Evolutionary conservation across 352 stramenopile genomes (phyloP), one percentile per base, ranked within the genome.

Genomic region (Globisporangium camurandrum): DNA sequence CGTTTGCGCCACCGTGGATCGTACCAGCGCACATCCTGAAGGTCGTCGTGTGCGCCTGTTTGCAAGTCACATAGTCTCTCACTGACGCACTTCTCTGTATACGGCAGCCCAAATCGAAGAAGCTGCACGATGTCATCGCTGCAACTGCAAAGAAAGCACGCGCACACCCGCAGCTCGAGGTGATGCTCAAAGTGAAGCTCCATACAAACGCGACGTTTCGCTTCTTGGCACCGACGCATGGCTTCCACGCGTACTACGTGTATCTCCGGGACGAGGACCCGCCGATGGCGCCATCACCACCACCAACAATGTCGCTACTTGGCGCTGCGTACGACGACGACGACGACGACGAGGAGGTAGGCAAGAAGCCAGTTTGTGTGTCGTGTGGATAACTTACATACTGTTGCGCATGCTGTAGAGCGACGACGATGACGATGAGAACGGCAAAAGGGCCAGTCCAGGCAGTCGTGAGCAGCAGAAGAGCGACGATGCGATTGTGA

Each of bases 131-230:
- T 30, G 65, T 81, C 49, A 36, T 81, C 22, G 43, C 62, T 50
- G 62, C 68, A 26, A 78, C 70, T 2, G 70, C 70, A 7, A 70
- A 68, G 40, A 78, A 72, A 22, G 67, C 64, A 26, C 65, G 67
- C 23, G 51, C 46, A 3, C 46, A 72, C 46, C 53, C 60, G 20
- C 70, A 76, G 40, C 46, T 82, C 7, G 67, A 79, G 48, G 57
- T 79, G 14, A 66, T 82, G 63, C 47, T 79, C 46, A 73, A 72
- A 54, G 62, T 76, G 1, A 75, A 75, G 40, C 60, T 76, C 27
- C 51, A 56, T 24, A 40, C 46, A 40, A 68, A 66, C 40, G n/a
- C 42, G 19, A 63, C 53, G 47, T 79, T 79, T 47, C 49, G 56
- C 0, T 82, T 82, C 44, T 49, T 82, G 20, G 30, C 56, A 28